These are phyloP conservation scores for Lophium mytilinum DNA, from an alignment of 495 filamentous ascomycete genomes.

Conservation along the genomic window DNA sequence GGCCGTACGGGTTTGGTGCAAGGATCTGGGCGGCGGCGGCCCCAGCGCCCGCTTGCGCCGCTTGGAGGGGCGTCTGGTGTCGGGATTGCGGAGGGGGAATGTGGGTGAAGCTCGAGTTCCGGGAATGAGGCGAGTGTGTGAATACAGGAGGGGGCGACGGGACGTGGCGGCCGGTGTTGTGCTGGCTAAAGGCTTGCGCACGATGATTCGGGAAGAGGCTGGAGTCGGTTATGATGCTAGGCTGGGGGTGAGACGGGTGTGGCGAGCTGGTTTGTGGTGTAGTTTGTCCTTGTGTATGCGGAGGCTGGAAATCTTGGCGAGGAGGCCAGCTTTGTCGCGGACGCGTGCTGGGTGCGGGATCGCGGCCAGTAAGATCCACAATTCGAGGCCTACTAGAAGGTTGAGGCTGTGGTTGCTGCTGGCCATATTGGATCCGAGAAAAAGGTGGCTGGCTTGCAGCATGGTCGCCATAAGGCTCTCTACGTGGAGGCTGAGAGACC, in stretches of 20 bases:
- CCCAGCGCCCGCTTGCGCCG: background rate
- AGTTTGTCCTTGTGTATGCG: background rate
- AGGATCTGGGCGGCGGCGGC: background rate
- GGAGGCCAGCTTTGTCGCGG: background rate
- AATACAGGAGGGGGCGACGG: background rate
- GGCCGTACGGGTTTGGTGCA: background rate
- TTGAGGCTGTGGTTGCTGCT: constrained; percentile 9
- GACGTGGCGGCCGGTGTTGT: background rate
- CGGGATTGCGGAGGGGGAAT: background rate
- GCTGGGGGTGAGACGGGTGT: background rate
- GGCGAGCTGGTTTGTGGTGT: background rate
- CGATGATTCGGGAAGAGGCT: background rate
- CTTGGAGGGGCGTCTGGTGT: background rate
- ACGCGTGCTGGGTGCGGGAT: background rate
- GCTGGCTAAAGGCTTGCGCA: background rate
- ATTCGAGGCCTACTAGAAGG: background rate
- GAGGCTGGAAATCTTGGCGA: background rate
- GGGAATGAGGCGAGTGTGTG: background rate
- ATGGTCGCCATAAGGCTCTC: constrained; percentile 13
- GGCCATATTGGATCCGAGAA: constrained; percentile 4
- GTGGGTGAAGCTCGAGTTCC: background rate
- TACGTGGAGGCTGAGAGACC: background rate
- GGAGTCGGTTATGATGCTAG: background rate
- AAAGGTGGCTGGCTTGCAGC: constrained; percentile 5
- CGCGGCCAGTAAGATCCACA: constrained; percentile 1